phyloP scores from a whole-genome alignment of 116 monocot species.

The Dioscorea cayenensis region DNA sequence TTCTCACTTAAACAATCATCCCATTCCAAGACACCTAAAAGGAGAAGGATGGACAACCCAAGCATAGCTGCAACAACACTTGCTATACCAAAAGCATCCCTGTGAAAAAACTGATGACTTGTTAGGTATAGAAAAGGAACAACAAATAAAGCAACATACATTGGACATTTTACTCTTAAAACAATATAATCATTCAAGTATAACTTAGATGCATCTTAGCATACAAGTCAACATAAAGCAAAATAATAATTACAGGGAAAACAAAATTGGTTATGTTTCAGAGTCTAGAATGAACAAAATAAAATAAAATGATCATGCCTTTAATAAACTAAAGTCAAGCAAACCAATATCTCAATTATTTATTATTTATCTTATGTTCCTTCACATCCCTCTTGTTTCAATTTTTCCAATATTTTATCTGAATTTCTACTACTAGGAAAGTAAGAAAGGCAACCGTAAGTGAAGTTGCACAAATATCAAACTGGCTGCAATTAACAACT shows the following conservation, averaged over 20 bases:
- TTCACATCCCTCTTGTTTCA: too few species aligned
- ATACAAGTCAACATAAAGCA: not conserved
- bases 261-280: not conserved
- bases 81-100: slow-evolving; percentile 68
- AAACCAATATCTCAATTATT: not conserved
- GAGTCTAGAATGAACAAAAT: not conserved
- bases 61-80: slow-evolving; percentile 96
- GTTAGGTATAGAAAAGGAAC: not conserved
- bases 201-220: not conserved
- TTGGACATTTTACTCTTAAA: not conserved
- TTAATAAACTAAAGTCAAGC: not conserved
- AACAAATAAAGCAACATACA: not conserved
- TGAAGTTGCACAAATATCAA: too few species aligned
- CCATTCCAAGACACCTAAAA: slow-evolving; percentile 90
- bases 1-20: slow-evolving; percentile 93
- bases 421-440: too few species aligned
- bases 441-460: too few species aligned
- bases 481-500: too few species aligned
- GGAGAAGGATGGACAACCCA: slow-evolving; percentile 80
- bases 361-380: too few species aligned
- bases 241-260: not conserved
- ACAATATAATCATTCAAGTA: not conserved
- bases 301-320: not conserved
- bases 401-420: too few species aligned
- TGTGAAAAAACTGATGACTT: slow-evolving; percentile 19